Evolutionary conservation across 192 early-diverging fungal genomes (phyloP), one percentile per base, ranked within the genome.

Genomic region (Allomyces arbusculus): DNA sequence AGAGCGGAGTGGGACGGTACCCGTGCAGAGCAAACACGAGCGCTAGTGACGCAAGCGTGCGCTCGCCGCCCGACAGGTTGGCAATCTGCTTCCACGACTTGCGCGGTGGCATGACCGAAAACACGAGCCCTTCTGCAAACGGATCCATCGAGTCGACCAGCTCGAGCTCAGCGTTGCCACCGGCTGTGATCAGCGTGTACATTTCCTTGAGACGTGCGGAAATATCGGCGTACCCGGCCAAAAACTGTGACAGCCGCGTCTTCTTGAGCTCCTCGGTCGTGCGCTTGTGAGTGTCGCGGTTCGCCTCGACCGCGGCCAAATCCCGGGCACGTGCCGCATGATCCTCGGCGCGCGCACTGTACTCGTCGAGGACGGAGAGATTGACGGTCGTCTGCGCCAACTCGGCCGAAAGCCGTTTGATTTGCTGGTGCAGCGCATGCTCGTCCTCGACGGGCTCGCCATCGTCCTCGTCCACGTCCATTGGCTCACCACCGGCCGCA

Each of bases 61-160:
- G 71, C 33, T 99, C 96, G 65, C 96, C 96, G 67, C 96, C 94
- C n/a, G 93, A 96, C 23, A 99, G 73, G 72, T 99, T 96, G 23
- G 89, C 87, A 63, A 99, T 99, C 77, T 97, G 96, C 72, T 95
- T 97, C 96, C 96, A 99, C 61, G 89, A 92, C 79, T 99, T 97
- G 73, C 94, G 95, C 63, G 96, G 96, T 23, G 96, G 96, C 96
- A 97, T 97, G 9, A 99, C 96, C 71, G 87, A 90, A 71, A 99
- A 99, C 33, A 97, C 82, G 55, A 99, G 88, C 25, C 96, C 96
- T 73, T 99, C 96, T 14, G 94, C 95, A 75, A 99, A 99, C 1
- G 96, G 96, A 73, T 99, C 96, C 77, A 98, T 75, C 58, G 77
- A 74, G 69, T 99, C 96, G 7, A 97, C 94, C 33, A 97, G 78